Evolutionary conservation across 306 rosid species (phyloP), one percentile per base, ranked within the genome.

Genomic region (Macrotyloma uniflorum): DNA sequence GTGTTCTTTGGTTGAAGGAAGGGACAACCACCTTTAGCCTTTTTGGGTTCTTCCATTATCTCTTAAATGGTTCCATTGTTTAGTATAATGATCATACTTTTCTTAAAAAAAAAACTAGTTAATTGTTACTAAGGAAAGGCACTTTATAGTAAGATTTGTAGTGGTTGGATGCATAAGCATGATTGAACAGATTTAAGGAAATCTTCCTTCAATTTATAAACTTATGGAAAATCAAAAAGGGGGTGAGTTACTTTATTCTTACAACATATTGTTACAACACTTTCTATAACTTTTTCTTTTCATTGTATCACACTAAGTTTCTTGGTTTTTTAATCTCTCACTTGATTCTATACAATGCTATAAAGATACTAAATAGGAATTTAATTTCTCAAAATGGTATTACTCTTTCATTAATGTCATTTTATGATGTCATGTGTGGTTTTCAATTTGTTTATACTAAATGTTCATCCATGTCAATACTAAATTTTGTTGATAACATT

Each of bases 1-100:
- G 45, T 46, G 79, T 50, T 77, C 75, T 77, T 82, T 82, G 82
- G 70, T 62, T 20, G 78, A 7, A 12, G 55, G 64, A 76, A 70
- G 79, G 26, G 82, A 1, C 70, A 66, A 61, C 13, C 45, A 20
- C 8, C 47, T 40, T 71, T 43, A 33, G 22, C 55, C 11, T 70
- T 78, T 12, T 79, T 71, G 15, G 76, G 76, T 67, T 74, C 65
- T 61, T 38, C 62, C 78, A 61, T 75, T 40, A 69, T 65, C 30
- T 62, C 74, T 35, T 24, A 50, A 28, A 67, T 43, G 26, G 20
- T 76, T 58, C 12, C n/a, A 47, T 76, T 69, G 77, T 15, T 70
- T 70, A n/a, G 16, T 53, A 74, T 32, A 67, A 59, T 22, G 20
- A 51, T 18, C 16, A 76, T 10, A n/a, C n/a, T 40, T 69, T 75